Base-by-base conservation (phyloP, 2,329 filamentous ascomycete genomes). In the Biscogniauxia mediterranea region DNA sequence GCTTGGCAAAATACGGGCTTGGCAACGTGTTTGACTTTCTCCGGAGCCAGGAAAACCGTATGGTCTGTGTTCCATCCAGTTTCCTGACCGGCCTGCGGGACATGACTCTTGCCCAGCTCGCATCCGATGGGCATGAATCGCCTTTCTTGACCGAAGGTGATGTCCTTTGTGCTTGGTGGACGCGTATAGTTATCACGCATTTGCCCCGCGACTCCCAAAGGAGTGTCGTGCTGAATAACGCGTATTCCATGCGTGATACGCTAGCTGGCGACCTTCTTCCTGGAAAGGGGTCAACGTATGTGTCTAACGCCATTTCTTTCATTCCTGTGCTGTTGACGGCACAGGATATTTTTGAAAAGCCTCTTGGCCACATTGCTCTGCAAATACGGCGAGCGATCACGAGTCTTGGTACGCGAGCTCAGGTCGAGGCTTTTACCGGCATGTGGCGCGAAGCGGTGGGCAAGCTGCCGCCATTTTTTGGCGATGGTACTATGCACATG, bases 131-230 rank as follows among this genome's bases (percentile, higher is more conserved):
- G 8, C 52, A 62, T 7, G 57, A 61, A 1, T 52, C 51, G 8
- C 61, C 71, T 1, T 79, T 77, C 56, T 7, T 79, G 21, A 76
- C 70, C 50, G 75, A 79, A 20, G 68, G 73, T 23, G 77, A 79
- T 50, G 66, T 79, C 3, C 66, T 80, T 1, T 57, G 66, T 2
- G 74, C 77, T 0, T 80, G 77, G 75, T 73, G 68, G 66, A 64
- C 71, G 11, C 71, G 72, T 5, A 63, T 72, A 11, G 67, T 67
- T 54, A 65, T 66, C 26, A 66, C 58, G n/a, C 69, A 66, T 54
- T 66, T 69, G 20, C 66, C 64, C 21, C 28, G 59, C 51, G 26
- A 58, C 50, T 64, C 72, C 51, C 50, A 60, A 7, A 61, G 66
- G 23, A 70, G 69, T 1, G 64, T 80, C 38, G 71, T 67, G 5